These are phyloP conservation scores for Penicillium sp. DNA, from an alignment of 2,329 filamentous ascomycete genomes.

Conservation along the genomic window DNA sequence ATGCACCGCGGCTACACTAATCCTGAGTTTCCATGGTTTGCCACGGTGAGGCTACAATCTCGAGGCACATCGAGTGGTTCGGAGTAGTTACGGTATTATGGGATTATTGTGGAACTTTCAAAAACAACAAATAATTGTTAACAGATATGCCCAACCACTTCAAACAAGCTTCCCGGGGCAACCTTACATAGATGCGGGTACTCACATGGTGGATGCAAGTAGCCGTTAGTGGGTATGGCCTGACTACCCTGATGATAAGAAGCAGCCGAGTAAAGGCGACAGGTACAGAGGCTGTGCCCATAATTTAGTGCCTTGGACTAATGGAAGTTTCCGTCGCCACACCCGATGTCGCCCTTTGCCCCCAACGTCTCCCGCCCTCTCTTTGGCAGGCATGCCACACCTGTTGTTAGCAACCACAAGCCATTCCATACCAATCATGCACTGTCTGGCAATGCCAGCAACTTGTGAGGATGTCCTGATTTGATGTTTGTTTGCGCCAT, in stretches of 20 bases:
- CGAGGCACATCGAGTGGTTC: not conserved
- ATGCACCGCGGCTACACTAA: slow-evolving; percentile 23
- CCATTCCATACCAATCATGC: not conserved
- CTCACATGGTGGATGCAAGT: not conserved
- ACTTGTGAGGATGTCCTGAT: not conserved
- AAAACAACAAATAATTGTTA: not conserved
- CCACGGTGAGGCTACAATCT: not conserved
- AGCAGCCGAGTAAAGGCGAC: not conserved
- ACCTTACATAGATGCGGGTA: not conserved
- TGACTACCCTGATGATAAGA: not conserved
- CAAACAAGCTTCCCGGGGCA: not conserved
- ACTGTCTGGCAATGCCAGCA: not conserved
- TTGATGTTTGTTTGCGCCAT: not conserved
- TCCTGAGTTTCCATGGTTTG: not conserved
- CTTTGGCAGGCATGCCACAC: not conserved
- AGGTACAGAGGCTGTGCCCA: not conserved
- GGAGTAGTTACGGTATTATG: no score
- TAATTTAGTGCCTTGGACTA: no score
- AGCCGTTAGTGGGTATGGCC: not conserved
- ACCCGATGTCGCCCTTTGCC: not conserved
- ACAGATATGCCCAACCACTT: not conserved
- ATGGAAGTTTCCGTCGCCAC: not conserved
- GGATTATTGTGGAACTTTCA: not conserved
- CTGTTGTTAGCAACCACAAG: not conserved
- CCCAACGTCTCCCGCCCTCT: not conserved